Percentiles rank a stretch among this genome's conserved stretches.
These are phyloP conservation scores for Aureobasidium mangrovei DNA, from an alignment of 2,329 filamentous ascomycete genomes.

Conservation along the genomic window DNA sequence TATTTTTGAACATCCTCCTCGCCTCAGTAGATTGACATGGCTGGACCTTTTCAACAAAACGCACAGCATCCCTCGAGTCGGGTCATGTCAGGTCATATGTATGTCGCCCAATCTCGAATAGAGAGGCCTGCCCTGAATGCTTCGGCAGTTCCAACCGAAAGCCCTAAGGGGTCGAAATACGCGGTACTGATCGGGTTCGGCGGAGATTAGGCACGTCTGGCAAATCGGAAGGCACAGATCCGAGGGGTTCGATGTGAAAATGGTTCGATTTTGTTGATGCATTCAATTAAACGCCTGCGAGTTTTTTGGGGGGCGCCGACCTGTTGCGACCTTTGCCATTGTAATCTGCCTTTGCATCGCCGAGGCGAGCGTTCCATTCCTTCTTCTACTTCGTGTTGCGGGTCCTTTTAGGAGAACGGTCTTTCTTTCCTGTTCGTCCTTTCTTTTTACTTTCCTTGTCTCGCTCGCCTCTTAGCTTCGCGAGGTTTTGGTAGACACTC, in stretches of 20 bases:
- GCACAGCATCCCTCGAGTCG: background rate
- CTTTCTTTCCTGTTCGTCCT: background rate
- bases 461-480: background rate
- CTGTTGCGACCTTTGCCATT: conserved; percentile 1
- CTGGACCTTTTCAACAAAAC: background rate
- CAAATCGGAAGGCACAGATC: conserved; percentile 3
- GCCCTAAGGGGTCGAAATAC: conserved; percentile 4
- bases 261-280: conserved; percentile 12
- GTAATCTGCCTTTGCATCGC: background rate
- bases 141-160: background rate
- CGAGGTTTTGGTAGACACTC: background rate
- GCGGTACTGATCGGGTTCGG: background rate
- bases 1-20: background rate
- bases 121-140: background rate
- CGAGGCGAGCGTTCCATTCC: conserved; percentile 2
- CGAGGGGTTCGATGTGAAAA: conserved; percentile 9
- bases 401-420: background rate
- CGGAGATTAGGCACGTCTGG: background rate
- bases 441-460: background rate
- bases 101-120: background rate
- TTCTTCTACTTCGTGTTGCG: background rate
- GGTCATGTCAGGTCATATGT: background rate
- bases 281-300: background rate
- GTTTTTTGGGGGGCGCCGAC: background rate
- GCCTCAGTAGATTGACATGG: no score